A percentile compares a stretch with the other conserved stretches of the same genome.
These are phyloP conservation scores for Axilococcus clingmanii DNA, from an alignment of 139 green algal genomes.

Conservation along the genomic window DNA sequence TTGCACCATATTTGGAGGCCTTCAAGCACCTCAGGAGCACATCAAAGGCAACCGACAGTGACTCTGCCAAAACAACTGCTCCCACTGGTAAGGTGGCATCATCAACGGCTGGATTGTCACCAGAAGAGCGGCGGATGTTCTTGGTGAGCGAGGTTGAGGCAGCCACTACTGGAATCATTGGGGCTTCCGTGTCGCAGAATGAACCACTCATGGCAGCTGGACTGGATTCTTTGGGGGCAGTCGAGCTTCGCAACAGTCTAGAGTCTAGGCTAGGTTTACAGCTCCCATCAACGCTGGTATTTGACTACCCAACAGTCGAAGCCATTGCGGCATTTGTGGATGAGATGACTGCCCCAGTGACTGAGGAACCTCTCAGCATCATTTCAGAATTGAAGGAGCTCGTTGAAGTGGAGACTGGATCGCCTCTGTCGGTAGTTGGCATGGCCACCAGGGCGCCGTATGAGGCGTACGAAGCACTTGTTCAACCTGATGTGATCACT, in stretches of 20 bases:
- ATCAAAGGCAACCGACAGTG: not conserved
- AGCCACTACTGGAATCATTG: conserved; percentile 6
- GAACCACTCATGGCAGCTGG: conserved; percentile 65
- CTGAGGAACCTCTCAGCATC: not conserved
- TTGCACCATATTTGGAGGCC: not conserved
- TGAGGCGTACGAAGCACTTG: not conserved
- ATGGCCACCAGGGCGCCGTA: not conserved
- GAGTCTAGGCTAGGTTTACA: conserved; percentile 10
- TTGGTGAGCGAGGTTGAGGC: conserved; percentile 7
- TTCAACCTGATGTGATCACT: not conserved
- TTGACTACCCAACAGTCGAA: conserved; percentile 68
- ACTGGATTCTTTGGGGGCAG: conserved; percentile 63
- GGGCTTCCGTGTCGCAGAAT: conserved; percentile 15
- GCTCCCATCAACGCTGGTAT: conserved; percentile 45
- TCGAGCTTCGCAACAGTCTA: conserved; percentile 69
- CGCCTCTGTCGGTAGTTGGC: not conserved
- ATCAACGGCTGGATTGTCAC: not conserved
- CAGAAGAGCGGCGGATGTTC: not conserved
- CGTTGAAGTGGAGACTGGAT: not conserved
- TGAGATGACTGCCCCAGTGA: not conserved
- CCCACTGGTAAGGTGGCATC: not conserved
- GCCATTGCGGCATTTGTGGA: conserved; percentile 5
- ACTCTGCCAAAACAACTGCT: not conserved
- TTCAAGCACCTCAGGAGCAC: conserved; percentile 3
- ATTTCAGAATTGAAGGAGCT: conserved; percentile 2